These are phyloP conservation scores for Calcarisporium arbuscula DNA, from an alignment of 2,329 filamentous ascomycete species.

Conservation along the genomic window DNA sequence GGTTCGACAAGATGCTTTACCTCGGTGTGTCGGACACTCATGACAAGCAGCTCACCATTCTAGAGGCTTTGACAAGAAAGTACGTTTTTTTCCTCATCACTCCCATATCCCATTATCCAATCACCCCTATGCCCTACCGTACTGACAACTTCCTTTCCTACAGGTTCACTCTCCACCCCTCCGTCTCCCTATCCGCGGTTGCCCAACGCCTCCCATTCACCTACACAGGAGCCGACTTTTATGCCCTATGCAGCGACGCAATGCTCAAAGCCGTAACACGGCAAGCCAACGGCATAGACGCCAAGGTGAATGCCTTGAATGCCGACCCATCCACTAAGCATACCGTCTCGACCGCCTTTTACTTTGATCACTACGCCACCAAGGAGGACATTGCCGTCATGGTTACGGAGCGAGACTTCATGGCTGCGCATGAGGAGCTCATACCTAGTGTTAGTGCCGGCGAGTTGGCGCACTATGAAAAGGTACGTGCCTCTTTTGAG, in stretches of 20 bases:
- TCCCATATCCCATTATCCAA: neutral
- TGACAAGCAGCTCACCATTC: conserved; percentile 88
- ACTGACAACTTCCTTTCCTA: conserved; percentile 7
- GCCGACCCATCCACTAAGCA: conserved; percentile 26
- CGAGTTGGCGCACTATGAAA: conserved; percentile 85
- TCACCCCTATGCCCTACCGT: neutral
- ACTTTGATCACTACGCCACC: conserved; percentile 87
- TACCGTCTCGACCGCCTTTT: conserved; percentile 78
- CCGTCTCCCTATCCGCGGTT: conserved; percentile 68
- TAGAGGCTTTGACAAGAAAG: conserved; percentile 93
- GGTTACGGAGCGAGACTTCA: conserved; percentile 85
- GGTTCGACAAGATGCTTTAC: conserved; percentile 98
- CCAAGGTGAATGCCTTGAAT: conserved; percentile 70
- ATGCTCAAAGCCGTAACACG: conserved; percentile 98
- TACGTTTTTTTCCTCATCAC: conserved; percentile 37
- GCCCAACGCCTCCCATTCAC: conserved; percentile 81
- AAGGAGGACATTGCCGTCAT: conserved; percentile 78
- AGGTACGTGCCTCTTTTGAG: conserved; percentile 78
- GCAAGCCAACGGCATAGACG: conserved; percentile 76
- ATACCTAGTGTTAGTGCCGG: conserved; percentile 92
- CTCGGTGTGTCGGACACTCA: conserved; percentile 94
- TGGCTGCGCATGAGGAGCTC: conserved; percentile 73
- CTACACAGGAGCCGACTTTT: conserved; percentile 95
- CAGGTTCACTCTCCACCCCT: conserved; percentile 78
- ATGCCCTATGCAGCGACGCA: conserved; percentile 92